Evolutionary conservation across 164 flowering plant genomes (phyloP).

Genomic region (Platanus orientalis): DNA sequence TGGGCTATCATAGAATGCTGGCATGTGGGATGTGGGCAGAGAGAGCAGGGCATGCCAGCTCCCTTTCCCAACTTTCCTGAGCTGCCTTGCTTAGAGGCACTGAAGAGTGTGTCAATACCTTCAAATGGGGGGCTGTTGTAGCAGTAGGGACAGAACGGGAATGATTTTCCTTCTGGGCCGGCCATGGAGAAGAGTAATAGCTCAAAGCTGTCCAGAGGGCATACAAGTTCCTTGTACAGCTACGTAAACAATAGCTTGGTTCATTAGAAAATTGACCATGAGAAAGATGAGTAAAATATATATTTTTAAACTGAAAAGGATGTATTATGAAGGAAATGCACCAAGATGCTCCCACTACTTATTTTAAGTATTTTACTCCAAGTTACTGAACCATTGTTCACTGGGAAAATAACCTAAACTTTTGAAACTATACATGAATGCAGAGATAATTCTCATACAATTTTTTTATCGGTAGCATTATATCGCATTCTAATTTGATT

Average conservation of each 20-base stretch:
- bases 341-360: too few species aligned
- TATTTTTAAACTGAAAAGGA: background rate
- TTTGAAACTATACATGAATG: too few species aligned
- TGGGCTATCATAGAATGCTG: conserved; percentile 76
- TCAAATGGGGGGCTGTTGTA: conserved; percentile 95
- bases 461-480: too few species aligned
- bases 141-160: conserved; percentile 95
- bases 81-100: conserved; percentile 32
- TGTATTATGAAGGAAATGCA: background rate
- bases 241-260: conserved; percentile 23
- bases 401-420: too few species aligned
- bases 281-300: background rate
- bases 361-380: too few species aligned
- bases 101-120: conserved; percentile 60
- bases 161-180: conserved; percentile 86
- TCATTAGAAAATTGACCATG: background rate
- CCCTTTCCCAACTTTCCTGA: conserved; percentile 61
- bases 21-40: conserved; percentile 95
- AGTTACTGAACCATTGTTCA: too few species aligned
- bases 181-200: conserved; percentile 73
- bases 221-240: conserved; percentile 95
- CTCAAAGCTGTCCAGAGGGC: conserved; percentile 94
- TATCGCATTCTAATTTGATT: too few species aligned
- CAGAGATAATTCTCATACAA: too few species aligned
- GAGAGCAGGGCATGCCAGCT: conserved; percentile 92